Percentiles rank a stretch among this genome's conserved stretches.
Conservation (phyloP, 2,329 filamentous ascomycete genomes). For the Botryotinia calthae region DNA sequence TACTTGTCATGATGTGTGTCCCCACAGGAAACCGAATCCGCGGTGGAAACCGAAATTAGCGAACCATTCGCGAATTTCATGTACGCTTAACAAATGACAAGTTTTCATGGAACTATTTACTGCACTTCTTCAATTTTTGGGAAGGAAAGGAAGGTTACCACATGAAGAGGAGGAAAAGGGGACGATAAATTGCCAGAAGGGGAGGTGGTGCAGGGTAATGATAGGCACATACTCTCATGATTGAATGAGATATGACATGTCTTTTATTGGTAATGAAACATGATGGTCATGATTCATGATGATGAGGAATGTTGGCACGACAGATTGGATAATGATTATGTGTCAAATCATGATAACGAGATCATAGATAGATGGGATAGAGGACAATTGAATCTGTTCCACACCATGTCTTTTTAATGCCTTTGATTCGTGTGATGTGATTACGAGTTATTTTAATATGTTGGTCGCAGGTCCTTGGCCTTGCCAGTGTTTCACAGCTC, state of each 20-base stretch:
- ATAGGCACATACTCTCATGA: conserved; percentile 15
- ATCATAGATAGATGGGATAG: conserved; percentile 40
- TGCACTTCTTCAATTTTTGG: neutral
- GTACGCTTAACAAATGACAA: conserved; percentile 2
- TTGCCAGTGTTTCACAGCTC: neutral
- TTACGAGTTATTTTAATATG: neutral
- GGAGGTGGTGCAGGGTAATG: neutral
- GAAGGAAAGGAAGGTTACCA: conserved; percentile 13
- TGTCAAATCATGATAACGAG: conserved; percentile 8
- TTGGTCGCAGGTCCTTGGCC: neutral
- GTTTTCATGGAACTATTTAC: conserved; percentile 11
- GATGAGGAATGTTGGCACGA: conserved; percentile 6
- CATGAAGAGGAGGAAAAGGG: conserved; percentile 18
- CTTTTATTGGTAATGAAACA: neutral
- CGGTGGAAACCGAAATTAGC: conserved; percentile 26
- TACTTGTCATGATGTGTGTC: conserved; percentile 27
- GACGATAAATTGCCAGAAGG: conserved; percentile 2
- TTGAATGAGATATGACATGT: conserved; percentile 11
- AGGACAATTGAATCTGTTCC: conserved; percentile 50
- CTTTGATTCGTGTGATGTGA: neutral
- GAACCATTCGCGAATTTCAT: conserved; percentile 10
- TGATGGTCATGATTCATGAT: conserved; percentile 16
- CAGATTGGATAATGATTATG: conserved; percentile 3
- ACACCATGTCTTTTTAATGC: neutral
- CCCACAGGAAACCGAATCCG: conserved; percentile 37